Evolutionary conservation across 176 grass and related monocot genomes (phyloP), one percentile per base, ranked within the genome.

Genomic region (Aegilops umbellulata): DNA sequence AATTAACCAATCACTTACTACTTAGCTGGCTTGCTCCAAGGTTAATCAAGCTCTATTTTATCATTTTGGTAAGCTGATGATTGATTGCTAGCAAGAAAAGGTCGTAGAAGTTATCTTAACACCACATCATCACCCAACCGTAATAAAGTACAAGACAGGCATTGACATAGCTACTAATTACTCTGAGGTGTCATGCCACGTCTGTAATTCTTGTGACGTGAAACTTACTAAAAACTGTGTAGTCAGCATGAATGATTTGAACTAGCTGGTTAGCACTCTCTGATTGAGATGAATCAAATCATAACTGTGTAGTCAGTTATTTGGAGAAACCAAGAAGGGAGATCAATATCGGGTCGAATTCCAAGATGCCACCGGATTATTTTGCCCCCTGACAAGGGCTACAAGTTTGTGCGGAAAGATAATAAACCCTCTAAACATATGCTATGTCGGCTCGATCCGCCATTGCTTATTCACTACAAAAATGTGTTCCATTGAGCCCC

Each of bases 101-200:
- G 72, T 63, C 78, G 2, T 19, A 26, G 80, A 60, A 79, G 53
- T 89, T 87, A 83, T 87, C 88, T 80, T 74, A 74, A 41, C 79
- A 69, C 60, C 68, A 63, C 30, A 39, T 83, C 64, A 36, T 90
- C 65, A 83, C 66, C 20, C 9, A 83, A n/a, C 80, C 4, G 60
- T 87, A 75, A 68, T 87, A 80, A 68, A 87, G 44, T 80, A 90
- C 8, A 83, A 63, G 23, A 78, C 30, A 29, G 16, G 25, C 66
- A 72, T 74, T 83, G 84, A 83, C 66, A 67, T 47, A 10, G 2
- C 24, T 57, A 15, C 77, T 44, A 11, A 76, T 76, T 27, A 23
- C 78, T 57, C 10, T 66, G 78, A 87, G 80, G 75, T 90, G 80
- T 60, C 68, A 75, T 13, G 27, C 10, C 83, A 90, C 80, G 80